phyloP scores from a whole-genome alignment of 768 basidiomycete species.

The Naganishia vaughanmartiniae region DNA sequence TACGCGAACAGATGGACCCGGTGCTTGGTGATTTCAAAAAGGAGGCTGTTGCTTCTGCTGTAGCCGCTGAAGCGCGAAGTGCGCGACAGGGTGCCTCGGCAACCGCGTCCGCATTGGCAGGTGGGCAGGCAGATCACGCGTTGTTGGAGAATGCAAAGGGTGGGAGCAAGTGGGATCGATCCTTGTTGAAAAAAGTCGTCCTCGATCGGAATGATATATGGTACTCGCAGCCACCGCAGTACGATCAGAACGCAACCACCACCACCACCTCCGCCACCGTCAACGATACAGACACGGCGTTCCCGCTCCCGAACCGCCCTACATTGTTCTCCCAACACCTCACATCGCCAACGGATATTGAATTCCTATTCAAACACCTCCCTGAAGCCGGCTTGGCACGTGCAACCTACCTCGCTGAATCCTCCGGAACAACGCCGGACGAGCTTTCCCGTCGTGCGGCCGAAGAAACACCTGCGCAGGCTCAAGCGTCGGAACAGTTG shows the following conservation, averaged over 20 bases:
- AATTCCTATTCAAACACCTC: slow-evolving; percentile 66
- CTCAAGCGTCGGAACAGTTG: slow-evolving; percentile 54
- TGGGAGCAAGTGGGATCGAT: slow-evolving; percentile 35
- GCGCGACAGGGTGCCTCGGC: slow-evolving; percentile 24
- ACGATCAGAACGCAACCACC: slow-evolving; percentile 16
- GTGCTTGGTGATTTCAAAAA: slow-evolving; percentile 71
- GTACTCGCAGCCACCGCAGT: slow-evolving; percentile 38
- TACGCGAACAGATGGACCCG: slow-evolving; percentile 61
- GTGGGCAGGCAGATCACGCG: slow-evolving; percentile 25
- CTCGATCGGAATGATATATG: slow-evolving; percentile 39
- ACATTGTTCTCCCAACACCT: slow-evolving; percentile 37
- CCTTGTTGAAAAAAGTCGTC: slow-evolving; percentile 37
- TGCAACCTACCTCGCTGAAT: slow-evolving; percentile 21
- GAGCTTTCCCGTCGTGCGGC: slow-evolving; percentile 17
- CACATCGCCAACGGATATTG: slow-evolving; percentile 54
- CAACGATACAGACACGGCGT: not conserved
- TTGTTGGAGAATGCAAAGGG: slow-evolving; percentile 11
- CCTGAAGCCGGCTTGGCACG: slow-evolving; percentile 58
- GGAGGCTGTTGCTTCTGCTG: slow-evolving; percentile 32
- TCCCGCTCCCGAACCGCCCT: slow-evolving; percentile 29
- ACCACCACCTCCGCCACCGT: slow-evolving; percentile 15
- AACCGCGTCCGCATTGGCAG: not conserved
- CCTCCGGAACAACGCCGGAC: slow-evolving; percentile 22
- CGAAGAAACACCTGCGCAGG: slow-evolving; percentile 42
- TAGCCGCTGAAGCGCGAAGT: slow-evolving; percentile 10